Base-by-base conservation (phyloP, 768 basidiomycete genomes). In the Termitomyces eurrhizus region DNA sequence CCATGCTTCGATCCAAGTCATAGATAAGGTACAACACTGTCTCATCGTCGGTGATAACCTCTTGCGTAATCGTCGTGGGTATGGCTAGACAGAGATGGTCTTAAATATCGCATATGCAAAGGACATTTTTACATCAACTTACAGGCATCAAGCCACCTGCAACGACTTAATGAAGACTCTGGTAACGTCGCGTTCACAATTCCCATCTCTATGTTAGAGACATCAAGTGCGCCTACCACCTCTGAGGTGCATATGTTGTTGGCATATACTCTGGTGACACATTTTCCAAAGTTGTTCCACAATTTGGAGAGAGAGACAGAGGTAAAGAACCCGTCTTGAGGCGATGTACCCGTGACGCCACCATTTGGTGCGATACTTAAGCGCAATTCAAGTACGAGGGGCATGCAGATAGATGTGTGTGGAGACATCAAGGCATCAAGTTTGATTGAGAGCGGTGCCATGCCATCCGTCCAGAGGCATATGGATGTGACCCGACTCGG, bases 121-220 rank as follows among this genome's bases (percentile, higher is more conserved):
- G 62, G 52, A 39, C 64, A 26, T 60, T 58, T 51, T n/a, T n/a
- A 16, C 18, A 59, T 61, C 49, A 56, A 80, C 88, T 71, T 68
- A 90, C 89, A 74, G 62, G 80, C 72, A 69, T 88, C 86, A 63
- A 88, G 77, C 89, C 88, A 89, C 60, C 87, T 81, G 72, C 89
- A 89, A 60, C 83, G 77, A 67, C 70, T 83, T 52, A 92, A 75
- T 16, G 78, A 72, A 24, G 89, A 89, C 61, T 90, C 88, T 46
- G 90, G 89, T 52, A 92, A 75, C 58, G 80, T 71, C 55, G 83
- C 81, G 63, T 82, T 80, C 2, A 83, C 77, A 46, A 75, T 78
- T 56, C 83, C 80, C 62, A 81, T 69, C 55, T 80, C 78, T 62
- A 78, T 77, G 59, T 74, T 75, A 63, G 79, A 73, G 35, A 83